Conservation (phyloP, 139 green algal species). For the Chlorella sp. region DNA sequence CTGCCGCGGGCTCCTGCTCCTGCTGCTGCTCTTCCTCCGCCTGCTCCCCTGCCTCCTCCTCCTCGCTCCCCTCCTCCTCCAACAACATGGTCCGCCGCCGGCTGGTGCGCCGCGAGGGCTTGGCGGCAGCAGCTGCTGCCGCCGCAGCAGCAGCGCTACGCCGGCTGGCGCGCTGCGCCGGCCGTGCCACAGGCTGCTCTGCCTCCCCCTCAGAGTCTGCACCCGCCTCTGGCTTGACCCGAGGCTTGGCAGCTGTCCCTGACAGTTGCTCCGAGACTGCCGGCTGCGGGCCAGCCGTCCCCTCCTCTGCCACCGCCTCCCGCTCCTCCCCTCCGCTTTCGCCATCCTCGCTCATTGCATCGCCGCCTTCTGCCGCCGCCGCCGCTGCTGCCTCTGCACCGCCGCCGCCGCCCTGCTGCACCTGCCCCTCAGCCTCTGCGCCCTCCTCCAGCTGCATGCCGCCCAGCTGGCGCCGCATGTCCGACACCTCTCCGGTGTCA, state of each 20-base stretch:
- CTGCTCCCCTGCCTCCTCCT: neutral
- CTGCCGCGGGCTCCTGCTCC: constrained; percentile 21
- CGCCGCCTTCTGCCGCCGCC: neutral
- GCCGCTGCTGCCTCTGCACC: neutral
- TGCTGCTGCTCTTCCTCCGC: neutral
- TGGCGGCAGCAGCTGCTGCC: neutral
- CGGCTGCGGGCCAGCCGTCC: neutral
- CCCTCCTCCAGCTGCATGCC: constrained; percentile 25
- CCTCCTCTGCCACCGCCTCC: neutral
- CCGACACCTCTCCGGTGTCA: neutral
- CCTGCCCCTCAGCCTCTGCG: neutral
- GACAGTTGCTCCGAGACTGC: constrained; percentile 22
- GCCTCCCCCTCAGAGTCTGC: constrained; percentile 5
- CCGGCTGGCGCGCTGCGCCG: neutral
- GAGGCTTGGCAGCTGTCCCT: constrained; percentile 17
- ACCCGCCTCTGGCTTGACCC: neutral
- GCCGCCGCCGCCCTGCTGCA: neutral
- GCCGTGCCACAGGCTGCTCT: neutral
- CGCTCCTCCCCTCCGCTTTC: neutral
- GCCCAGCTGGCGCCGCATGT: constrained; percentile 16
- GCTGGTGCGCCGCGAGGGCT: neutral
- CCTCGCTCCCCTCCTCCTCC: neutral
- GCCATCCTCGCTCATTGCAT: neutral
- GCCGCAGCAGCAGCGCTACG: neutral
- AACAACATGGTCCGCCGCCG: neutral